phyloP scores from a whole-genome alignment of 2,329 filamentous ascomycete species.

The Aspergillus sp. region DNA sequence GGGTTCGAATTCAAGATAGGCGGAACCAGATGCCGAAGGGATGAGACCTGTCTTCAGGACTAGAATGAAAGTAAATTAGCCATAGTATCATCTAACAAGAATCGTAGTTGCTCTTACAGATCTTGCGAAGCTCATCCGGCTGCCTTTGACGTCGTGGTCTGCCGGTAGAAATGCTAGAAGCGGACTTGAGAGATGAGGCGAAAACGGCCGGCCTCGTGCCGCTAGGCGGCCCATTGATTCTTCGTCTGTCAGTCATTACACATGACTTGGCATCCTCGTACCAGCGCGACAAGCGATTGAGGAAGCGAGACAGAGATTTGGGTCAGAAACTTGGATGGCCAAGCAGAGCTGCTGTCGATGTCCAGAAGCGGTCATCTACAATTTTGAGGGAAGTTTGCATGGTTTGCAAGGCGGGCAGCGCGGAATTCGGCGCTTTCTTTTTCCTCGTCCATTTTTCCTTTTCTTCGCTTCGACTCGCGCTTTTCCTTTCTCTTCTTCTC shows the following conservation, averaged over 20 bases:
- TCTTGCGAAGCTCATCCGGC: conserved; percentile 74
- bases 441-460: conserved; percentile 22
- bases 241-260: conserved; percentile 77
- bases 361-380: conserved; percentile 40
- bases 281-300: conserved; percentile 11
- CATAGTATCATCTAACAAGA: neutral
- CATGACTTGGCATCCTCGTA: conserved; percentile 21
- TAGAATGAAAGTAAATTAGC: conserved; percentile 42
- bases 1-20: conserved; percentile 62
- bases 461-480: conserved; percentile 25
- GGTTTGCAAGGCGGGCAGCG: conserved; percentile 35
- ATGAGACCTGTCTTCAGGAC: conserved; percentile 90
- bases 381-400: conserved; percentile 39
- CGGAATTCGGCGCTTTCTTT: conserved; percentile 11
- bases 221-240: conserved; percentile 84
- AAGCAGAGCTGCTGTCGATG: conserved; percentile 12
- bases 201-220: conserved; percentile 75
- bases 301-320: conserved; percentile 6
- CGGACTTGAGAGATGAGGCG: conserved; percentile 47
- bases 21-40: conserved; percentile 89
- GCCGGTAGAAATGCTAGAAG: conserved; percentile 50
- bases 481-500: conserved; percentile 27
- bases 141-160: conserved; percentile 61
- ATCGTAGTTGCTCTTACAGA: conserved; percentile 64
- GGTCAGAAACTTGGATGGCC: conserved; percentile 12